A percentile compares a stretch with the other conserved stretches of the same genome.
phyloP scores from a whole-genome alignment of 371 early-diverging fungal genomes.

The Choanephora cucurbitarum region DNA sequence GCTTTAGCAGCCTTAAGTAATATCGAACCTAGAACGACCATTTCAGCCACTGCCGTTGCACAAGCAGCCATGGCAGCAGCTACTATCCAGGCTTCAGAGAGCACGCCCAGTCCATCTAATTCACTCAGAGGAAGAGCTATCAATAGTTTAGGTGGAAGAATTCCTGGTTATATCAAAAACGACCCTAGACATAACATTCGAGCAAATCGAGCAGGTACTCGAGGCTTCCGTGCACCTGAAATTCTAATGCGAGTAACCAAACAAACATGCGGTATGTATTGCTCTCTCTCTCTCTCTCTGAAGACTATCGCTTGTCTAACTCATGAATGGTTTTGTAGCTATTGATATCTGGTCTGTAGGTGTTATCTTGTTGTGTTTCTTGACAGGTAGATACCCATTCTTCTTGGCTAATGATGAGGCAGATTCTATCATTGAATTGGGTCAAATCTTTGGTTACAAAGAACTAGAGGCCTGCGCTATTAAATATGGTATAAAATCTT shows the following conservation, averaged over 20 bases:
- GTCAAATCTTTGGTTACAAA: slow-evolving; percentile 81
- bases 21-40: slow-evolving; percentile 5
- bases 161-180: slow-evolving; percentile 29
- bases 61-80: background rate
- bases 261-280: slow-evolving; percentile 77
- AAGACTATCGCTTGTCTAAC: background rate
- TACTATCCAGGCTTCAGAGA: background rate
- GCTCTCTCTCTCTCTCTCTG: background rate
- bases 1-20: slow-evolving; percentile 8
- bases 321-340: slow-evolving; percentile 50
- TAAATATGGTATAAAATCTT: slow-evolving; percentile 61
- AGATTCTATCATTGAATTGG: slow-evolving; percentile 92
- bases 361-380: slow-evolving; percentile 83
- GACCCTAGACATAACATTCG: slow-evolving; percentile 66
- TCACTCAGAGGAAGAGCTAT: background rate
- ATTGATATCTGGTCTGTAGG: slow-evolving; percentile 98
- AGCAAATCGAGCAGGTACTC: slow-evolving; percentile 97
- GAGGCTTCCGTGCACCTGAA: slow-evolving; percentile 98
- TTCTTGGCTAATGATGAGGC: slow-evolving; percentile 89
- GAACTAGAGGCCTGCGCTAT: slow-evolving; percentile 78
- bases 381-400: slow-evolving; percentile 92
- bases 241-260: slow-evolving; percentile 84
- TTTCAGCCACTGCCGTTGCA: background rate
- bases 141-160: background rate
- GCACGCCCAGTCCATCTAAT: background rate